phyloP scores from a whole-genome alignment of 2,329 filamentous ascomycete species.

The Cladosporium sp. region DNA sequence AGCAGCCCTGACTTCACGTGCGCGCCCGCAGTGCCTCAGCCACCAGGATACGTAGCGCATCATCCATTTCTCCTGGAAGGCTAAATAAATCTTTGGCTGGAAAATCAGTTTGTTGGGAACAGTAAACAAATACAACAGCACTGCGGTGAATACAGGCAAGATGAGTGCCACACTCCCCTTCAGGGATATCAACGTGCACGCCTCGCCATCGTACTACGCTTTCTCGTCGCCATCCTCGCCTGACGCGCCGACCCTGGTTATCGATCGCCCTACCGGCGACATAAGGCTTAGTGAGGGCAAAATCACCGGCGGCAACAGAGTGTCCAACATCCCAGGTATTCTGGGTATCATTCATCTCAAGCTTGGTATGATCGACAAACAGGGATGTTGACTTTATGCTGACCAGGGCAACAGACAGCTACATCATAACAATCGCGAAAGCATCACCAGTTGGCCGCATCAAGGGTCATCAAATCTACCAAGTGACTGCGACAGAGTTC shows the following conservation, averaged over 20 bases:
- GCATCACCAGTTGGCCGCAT: conserved; percentile 84
- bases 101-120: neutral
- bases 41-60: conserved; percentile 6
- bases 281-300: conserved; percentile 78
- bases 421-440: conserved; percentile 94
- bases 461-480: conserved; percentile 95
- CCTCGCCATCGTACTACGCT: conserved; percentile 85
- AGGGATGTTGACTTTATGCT: conserved; percentile 11
- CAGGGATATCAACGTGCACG: conserved; percentile 94
- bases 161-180: conserved; percentile 65
- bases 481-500: conserved; percentile 84
- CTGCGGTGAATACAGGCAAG: conserved; percentile 2
- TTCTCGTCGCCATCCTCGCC: conserved; percentile 95
- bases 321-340: conserved; percentile 92
- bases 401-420: conserved; percentile 67
- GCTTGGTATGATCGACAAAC: conserved; percentile 59
- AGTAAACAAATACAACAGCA: neutral
- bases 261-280: conserved; percentile 90
- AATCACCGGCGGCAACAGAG: conserved; percentile 70
- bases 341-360: conserved; percentile 90
- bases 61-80: conserved; percentile 1
- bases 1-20: conserved; percentile 7
- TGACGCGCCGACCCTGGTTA: conserved; percentile 77
- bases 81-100: neutral
- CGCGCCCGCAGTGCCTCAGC: neutral